Evolutionary conservation across 2,329 filamentous ascomycete species (phyloP).

Genomic region (Trichoderma koningiopsis): DNA sequence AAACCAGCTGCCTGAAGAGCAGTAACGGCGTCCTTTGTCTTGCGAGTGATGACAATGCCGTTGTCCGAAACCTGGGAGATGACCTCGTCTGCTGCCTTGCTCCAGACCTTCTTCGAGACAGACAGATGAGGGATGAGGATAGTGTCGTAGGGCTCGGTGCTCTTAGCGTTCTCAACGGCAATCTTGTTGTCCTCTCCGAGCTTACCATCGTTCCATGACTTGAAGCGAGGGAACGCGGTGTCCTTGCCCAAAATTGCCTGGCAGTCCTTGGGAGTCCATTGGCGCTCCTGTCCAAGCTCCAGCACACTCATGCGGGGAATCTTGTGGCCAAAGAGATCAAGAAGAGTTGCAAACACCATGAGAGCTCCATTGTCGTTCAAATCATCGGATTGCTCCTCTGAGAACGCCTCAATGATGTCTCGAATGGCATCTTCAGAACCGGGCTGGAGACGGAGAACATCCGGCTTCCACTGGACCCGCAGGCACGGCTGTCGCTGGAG

Average conservation of each 20-base stretch:
- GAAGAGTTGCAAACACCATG: neutral
- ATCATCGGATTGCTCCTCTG: conserved; percentile 13
- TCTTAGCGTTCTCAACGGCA: neutral
- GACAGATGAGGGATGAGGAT: conserved; percentile 12
- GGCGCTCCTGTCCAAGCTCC: neutral
- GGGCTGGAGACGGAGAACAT: conserved; percentile 11
- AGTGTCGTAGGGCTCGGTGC: neutral
- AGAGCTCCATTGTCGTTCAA: conserved; percentile 8
- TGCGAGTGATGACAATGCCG: conserved; percentile 6
- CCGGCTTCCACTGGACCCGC: conserved; percentile 13
- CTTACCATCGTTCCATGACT: neutral
- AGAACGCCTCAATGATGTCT: neutral
- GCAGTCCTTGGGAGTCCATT: conserved; percentile 11
- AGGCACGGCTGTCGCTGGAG: conserved; percentile 16
- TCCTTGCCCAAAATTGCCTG: conserved; percentile 6
- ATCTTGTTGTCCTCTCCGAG: neutral
- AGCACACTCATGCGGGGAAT: conserved; percentile 18
- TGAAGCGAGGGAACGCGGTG: conserved; percentile 14
- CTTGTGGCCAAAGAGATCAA: conserved; percentile 13
- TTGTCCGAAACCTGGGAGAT: neutral
- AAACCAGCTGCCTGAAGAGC: neutral
- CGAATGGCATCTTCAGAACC: neutral
- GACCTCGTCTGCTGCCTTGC: neutral
- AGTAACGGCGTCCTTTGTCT: neutral
- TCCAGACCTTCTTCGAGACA: neutral